Base-by-base conservation (phyloP, 2,329 filamentous ascomycete genomes). In the Colletotrichum cuscutae region DNA sequence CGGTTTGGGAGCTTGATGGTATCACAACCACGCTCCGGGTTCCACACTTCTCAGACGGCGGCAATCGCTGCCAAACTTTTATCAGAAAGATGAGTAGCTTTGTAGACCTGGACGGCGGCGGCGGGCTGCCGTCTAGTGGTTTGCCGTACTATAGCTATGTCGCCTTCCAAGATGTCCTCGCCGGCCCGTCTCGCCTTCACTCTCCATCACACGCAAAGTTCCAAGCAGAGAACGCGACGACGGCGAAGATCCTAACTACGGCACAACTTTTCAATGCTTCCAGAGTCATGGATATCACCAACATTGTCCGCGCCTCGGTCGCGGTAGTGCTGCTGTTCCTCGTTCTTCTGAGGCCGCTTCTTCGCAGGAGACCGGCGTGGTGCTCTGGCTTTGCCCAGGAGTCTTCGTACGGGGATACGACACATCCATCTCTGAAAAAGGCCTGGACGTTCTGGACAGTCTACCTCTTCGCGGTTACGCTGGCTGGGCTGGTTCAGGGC, bases 361-460 rank as follows among this genome's bases (percentile, higher is more conserved):
- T 77, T 2, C 78, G 78, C 4, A 72, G 74, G 3, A 77, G 82
- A 1, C 85, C 86, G 0, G 78, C 77, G 56, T 87, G 85, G 84
- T 77, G 82, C 15, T 80, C 79, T 11, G 82, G 83, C 1, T 88
- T 88, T 71, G 86, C 86, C 3, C 77, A 80, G 9, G 86, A 88
- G 75, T 74, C 69, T 1, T 42, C 66, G 0, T 52, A 75, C 22
- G 81, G 78, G 46, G 19, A 74, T 68, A 28, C 73, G 64, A 37
- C 30, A 42, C 35, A 30, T 53, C 11, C 76, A 54, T 26, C 66
- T 5, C 52, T 72, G 77, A 28, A 82, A 75, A 56, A 72, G 37
- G 65, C 74, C 12, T 86, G 83, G 84, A 83, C 80, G 1, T 74
- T 80, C 53, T 86, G 83, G 82, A 84, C 83, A 1, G 66, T 82